Conservation (phyloP, 306 rosid species). For the Astragalus glycyphyllos region DNA sequence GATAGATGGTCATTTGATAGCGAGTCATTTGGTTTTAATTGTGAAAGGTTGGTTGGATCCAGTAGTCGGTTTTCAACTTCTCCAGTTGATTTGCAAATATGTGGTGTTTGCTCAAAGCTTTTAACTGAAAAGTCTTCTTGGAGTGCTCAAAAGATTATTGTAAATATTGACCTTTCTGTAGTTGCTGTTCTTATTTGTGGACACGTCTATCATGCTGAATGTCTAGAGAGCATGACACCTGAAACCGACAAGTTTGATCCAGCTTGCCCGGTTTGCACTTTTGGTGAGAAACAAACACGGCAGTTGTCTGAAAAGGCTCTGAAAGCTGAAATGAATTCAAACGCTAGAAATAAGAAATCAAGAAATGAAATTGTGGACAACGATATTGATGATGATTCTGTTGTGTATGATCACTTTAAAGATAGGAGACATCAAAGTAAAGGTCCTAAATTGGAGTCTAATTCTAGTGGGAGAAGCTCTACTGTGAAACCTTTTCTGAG, state of each 20-base stretch:
- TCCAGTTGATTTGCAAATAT: slow-evolving; percentile 66
- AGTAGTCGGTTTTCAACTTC: slow-evolving; percentile 62
- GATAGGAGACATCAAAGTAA: slow-evolving; percentile 55
- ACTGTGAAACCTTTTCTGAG: slow-evolving; percentile 73
- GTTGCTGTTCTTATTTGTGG: slow-evolving; percentile 87
- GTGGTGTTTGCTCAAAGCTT: slow-evolving; percentile 68
- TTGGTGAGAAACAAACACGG: slow-evolving; percentile 74
- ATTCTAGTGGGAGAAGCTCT: slow-evolving; percentile 72
- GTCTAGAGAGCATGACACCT: slow-evolving; percentile 83
- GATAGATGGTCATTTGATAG: slow-evolving; percentile 90
- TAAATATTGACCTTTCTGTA: slow-evolving; percentile 62
- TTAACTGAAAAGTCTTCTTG: slow-evolving; percentile 63
- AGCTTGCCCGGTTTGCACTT: slow-evolving; percentile 81
- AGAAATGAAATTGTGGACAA: slow-evolving; percentile 63
- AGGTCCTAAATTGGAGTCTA: slow-evolving; percentile 59
- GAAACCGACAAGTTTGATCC: slow-evolving; percentile 86
- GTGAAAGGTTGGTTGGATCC: slow-evolving; percentile 67
- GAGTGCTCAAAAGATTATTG: slow-evolving; percentile 64
- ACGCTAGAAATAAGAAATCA: slow-evolving; percentile 68
- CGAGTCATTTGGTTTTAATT: slow-evolving; percentile 71
- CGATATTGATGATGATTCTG: slow-evolving; percentile 61
- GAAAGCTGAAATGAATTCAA: slow-evolving; percentile 78
- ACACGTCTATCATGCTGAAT: slow-evolving; percentile 89
- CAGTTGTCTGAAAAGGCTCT: slow-evolving; percentile 72
- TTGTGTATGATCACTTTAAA: slow-evolving; percentile 57